A percentile compares a stretch with the other conserved stretches of the same genome.
Evolutionary conservation across 2,329 filamentous ascomycete genomes (phyloP).

Genomic region (Fusarium caatingaense): DNA sequence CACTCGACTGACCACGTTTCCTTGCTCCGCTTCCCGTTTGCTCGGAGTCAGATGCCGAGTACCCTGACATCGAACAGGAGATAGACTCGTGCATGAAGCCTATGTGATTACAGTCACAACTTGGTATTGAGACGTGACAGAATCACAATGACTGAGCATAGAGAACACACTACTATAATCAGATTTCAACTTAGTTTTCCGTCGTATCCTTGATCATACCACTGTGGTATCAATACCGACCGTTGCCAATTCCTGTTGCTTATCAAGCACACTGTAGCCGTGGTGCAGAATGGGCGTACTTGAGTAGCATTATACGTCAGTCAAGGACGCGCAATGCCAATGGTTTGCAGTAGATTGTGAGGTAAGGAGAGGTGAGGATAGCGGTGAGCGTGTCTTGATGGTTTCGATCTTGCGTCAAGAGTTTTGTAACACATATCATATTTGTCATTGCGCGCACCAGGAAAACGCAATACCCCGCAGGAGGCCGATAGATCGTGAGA

Average conservation of each 20-base stretch:
- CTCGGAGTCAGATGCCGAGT: constrained; percentile 28
- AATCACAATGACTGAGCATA: background rate
- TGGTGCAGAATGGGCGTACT: background rate
- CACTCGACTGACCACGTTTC: constrained; percentile 27
- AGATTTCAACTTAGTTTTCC: background rate
- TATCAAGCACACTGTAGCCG: constrained; percentile 5
- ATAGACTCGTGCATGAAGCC: background rate
- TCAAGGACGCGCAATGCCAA: background rate
- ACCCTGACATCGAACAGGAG: constrained; percentile 1
- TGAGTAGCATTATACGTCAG: background rate
- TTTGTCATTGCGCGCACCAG: background rate
- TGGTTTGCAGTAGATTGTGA: background rate
- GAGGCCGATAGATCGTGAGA: background rate
- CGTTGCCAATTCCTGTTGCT: constrained; percentile 10
- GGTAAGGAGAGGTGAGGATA: constrained; percentile 3
- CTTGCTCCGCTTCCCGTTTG: constrained; percentile 20
- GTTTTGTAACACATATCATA: background rate
- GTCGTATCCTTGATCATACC: background rate
- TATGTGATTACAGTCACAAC: background rate
- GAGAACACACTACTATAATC: background rate
- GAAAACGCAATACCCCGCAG: background rate
- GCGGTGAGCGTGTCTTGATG: constrained; percentile 2
- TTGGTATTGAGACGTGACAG: background rate
- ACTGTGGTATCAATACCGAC: background rate
- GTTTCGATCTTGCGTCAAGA: background rate